A percentile compares a stretch with the other conserved stretches of the same genome.
phyloP scores from a whole-genome alignment of 2,329 filamentous ascomycete genomes.

The Botrytis fabae region DNA sequence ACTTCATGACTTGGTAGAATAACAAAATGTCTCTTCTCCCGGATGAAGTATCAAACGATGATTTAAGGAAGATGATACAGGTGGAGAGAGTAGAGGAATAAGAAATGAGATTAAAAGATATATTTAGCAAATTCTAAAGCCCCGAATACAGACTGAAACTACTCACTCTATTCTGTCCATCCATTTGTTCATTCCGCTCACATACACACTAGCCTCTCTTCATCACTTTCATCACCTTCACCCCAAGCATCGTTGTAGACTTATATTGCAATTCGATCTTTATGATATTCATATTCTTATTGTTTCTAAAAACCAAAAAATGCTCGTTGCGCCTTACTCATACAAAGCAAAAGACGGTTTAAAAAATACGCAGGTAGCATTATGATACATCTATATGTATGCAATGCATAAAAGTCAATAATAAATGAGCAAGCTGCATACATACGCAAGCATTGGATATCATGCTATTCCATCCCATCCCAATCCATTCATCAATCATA shows the following conservation, averaged over 20 bases:
- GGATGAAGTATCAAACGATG: not conserved
- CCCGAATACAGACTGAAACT: not conserved
- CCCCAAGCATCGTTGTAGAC: not conserved
- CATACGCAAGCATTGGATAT: conserved; percentile 12
- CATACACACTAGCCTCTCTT: not conserved
- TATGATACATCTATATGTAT: conserved; percentile 1
- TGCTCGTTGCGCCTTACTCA: not conserved
- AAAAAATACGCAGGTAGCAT: not conserved
- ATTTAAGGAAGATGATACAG: not conserved
- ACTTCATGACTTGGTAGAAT: no score
- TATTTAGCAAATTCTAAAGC: not conserved
- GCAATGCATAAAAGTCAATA: not conserved
- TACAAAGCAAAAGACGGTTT: not conserved
- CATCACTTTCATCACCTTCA: no score
- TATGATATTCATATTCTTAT: not conserved
- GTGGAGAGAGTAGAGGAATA: not conserved
- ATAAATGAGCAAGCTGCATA: conserved; percentile 2
- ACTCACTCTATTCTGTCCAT: not conserved
- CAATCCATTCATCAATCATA: conserved; percentile 11
- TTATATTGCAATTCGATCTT: not conserved
- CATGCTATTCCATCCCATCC: conserved; percentile 11
- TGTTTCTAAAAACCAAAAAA: conserved; percentile 8
- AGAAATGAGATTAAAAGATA: not conserved
- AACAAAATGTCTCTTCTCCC: not conserved
- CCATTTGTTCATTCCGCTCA: not conserved